Conservation (phyloP, 352 stramenopile genomes). For the Pythium brachiatum region DNA sequence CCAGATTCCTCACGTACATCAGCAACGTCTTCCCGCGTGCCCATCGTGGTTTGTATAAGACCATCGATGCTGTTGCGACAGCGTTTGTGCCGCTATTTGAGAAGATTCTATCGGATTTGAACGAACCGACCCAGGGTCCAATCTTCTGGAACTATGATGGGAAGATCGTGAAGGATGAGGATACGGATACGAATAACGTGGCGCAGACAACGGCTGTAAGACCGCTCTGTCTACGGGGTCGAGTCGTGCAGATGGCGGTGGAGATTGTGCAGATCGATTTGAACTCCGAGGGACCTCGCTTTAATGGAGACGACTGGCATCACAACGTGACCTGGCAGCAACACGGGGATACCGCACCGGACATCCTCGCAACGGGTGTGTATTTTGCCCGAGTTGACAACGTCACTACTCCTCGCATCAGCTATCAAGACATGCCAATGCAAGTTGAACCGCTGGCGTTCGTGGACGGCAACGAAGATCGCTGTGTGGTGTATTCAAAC, state of each 20-base stretch:
- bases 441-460: too few relatives aligned
- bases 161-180: background rate
- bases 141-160: background rate
- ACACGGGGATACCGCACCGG: background rate
- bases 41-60: background rate
- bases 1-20: background rate
- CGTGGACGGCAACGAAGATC: background rate
- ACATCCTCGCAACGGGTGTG: background rate
- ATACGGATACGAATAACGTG: background rate
- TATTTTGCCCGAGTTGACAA: background rate
- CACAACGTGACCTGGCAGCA: background rate
- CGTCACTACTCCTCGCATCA: background rate
- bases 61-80: background rate
- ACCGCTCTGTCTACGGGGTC: background rate
- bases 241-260: background rate
- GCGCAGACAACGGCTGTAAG: background rate
- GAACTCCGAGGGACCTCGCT: background rate
- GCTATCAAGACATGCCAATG: background rate
- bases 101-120: background rate
- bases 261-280: background rate
- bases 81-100: background rate
- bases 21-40: background rate
- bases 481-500: background rate
- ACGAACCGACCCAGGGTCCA: background rate
- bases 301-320: background rate